These are phyloP conservation scores for Yamadazyma diddensiae DNA, from an alignment of 1,139 yeast genomes.

Conservation along the genomic window DNA sequence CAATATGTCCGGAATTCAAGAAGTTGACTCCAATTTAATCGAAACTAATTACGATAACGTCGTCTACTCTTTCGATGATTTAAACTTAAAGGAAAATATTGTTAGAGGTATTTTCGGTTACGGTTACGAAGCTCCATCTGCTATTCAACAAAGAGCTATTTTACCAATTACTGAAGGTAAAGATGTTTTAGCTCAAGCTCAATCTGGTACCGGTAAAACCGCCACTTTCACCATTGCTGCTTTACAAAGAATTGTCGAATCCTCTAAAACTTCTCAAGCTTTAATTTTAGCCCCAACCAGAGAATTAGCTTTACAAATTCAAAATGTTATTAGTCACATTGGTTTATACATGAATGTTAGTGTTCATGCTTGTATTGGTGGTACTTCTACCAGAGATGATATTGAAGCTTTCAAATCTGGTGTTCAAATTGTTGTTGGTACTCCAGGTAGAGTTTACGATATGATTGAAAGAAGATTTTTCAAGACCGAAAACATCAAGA, in stretches of 20 bases:
- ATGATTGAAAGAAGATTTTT: slow-evolving; percentile 94
- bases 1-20: slow-evolving; percentile 57
- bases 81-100: slow-evolving; percentile 74
- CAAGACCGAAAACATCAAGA: slow-evolving; percentile 85
- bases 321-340: slow-evolving; percentile 90
- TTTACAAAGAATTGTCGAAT: slow-evolving; percentile 86
- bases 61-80: slow-evolving; percentile 85
- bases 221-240: slow-evolving; percentile 98
- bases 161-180: slow-evolving; percentile 94
- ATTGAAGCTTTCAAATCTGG: slow-evolving; percentile 89
- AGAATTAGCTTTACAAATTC: slow-evolving; percentile 97
- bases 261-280: slow-evolving; percentile 81
- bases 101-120: slow-evolving; percentile 92
- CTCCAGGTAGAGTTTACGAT: slow-evolving; percentile 98
- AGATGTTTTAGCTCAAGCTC: slow-evolving; percentile 98
- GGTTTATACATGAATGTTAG: slow-evolving; percentile 92
- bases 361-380: slow-evolving; percentile 99
- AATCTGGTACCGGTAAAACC: slow-evolving; percentile 99
- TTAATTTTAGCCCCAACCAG: slow-evolving; percentile 97
- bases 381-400: slow-evolving; percentile 90
- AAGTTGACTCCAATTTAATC: slow-evolving; percentile 79
- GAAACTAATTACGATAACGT: slow-evolving; percentile 98
- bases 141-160: slow-evolving; percentile 98
- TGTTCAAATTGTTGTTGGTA: slow-evolving; percentile 96
- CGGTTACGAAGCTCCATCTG: slow-evolving; percentile 97